phyloP scores from a whole-genome alignment of 768 basidiomycete species.

The Tephrocybe sp. region DNA sequence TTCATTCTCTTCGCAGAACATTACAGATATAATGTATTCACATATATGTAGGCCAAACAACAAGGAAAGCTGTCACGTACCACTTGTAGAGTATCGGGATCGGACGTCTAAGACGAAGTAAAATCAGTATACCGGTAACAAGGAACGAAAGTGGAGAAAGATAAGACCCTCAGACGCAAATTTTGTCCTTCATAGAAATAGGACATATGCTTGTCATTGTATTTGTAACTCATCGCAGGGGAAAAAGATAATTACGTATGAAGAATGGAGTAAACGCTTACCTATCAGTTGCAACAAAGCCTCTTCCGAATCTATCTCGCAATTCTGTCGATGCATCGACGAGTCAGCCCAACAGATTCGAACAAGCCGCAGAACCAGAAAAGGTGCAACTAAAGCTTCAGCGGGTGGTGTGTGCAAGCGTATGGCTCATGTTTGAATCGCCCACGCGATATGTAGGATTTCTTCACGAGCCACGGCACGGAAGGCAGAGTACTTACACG shows the following conservation, averaged over 20 bases:
- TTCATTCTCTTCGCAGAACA: too few species aligned
- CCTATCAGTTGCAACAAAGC: neutral
- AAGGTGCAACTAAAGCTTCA: constrained; percentile 25
- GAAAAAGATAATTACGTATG: constrained; percentile 7
- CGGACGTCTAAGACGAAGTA: too few species aligned
- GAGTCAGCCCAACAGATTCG: constrained; percentile 2
- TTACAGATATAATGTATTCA: too few species aligned
- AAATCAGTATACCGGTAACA: neutral
- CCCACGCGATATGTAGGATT: constrained; percentile 30
- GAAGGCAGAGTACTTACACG: constrained; percentile 13
- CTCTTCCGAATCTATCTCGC: neutral
- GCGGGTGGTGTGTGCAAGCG: constrained; percentile 46
- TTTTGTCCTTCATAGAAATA: constrained; percentile 58
- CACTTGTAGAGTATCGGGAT: too few species aligned
- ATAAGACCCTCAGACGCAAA: constrained; percentile 46
- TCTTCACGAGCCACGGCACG: constrained; percentile 27
- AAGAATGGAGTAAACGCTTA: constrained; percentile 8
- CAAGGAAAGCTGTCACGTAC: too few species aligned
- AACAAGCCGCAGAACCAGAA: neutral
- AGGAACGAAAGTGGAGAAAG: neutral
- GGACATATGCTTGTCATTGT: constrained; percentile 76
- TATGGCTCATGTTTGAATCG: constrained; percentile 33
- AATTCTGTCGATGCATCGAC: neutral
- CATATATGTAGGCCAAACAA: too few species aligned
- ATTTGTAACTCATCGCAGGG: constrained; percentile 50